Conservation (phyloP, 331 rosid species). For the Stylosanthes scabra region DNA sequence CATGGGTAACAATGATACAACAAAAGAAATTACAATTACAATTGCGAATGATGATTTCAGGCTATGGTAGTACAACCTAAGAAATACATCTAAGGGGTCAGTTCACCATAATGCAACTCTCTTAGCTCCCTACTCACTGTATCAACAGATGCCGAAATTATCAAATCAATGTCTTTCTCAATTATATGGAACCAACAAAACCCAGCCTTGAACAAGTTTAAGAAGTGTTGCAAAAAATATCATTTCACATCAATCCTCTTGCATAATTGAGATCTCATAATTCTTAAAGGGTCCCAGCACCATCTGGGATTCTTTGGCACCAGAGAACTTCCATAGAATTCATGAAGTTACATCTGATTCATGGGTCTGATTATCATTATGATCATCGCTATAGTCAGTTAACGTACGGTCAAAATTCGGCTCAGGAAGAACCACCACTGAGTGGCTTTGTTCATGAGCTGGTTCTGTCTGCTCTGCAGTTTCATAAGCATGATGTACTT, state of each 20-base stretch:
- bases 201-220: constrained; percentile 29
- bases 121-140: constrained; percentile 43
- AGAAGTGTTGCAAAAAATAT: constrained; percentile 21
- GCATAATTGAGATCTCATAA: constrained; percentile 29
- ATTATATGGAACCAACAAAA: constrained; percentile 29
- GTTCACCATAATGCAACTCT: constrained; percentile 37
- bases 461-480: constrained; percentile 50
- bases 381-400: constrained; percentile 38
- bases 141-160: constrained; percentile 43
- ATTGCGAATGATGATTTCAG: constrained; percentile 31
- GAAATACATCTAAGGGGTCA: constrained; percentile 22
- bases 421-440: constrained; percentile 47
- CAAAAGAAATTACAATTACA: constrained; percentile 32
- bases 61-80: constrained; percentile 30
- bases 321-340: constrained; percentile 38
- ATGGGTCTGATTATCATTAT: constrained; percentile 43
- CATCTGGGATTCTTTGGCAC: constrained; percentile 22
- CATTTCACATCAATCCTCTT: constrained; percentile 29
- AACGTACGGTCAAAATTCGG: constrained; percentile 49
- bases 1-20: constrained; percentile 41
- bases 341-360: constrained; percentile 36
- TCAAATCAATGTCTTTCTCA: constrained; percentile 41
- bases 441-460: constrained; percentile 52
- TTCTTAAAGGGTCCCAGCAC: constrained; percentile 25
- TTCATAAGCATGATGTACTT: constrained; percentile 43